Evolutionary conservation across 441 rosid genomes (phyloP).

Genomic region (Corymbia citriodora): DNA sequence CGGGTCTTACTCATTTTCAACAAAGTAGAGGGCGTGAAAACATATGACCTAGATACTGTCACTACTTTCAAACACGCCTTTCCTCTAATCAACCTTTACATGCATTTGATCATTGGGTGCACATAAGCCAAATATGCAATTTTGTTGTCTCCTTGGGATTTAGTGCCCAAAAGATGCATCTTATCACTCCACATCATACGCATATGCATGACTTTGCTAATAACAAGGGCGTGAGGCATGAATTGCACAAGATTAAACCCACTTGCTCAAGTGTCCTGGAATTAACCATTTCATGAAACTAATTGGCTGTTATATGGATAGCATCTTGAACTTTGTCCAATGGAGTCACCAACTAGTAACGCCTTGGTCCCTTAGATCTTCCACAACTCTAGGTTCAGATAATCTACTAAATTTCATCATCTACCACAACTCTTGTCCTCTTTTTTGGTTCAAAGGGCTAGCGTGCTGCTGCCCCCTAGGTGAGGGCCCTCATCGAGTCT

Average conservation of each 20-base stretch:
- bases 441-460: neutral
- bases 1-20: neutral
- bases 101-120: neutral
- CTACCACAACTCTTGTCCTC: neutral
- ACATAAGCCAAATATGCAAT: neutral
- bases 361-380: too few relatives aligned
- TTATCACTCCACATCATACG: neutral
- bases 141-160: neutral
- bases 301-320: neutral
- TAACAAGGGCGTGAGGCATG: neutral
- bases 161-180: neutral
- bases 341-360: too few relatives aligned
- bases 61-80: neutral
- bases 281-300: neutral
- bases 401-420: too few relatives aligned
- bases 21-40: neutral
- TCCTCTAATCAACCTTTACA: neutral
- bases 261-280: neutral
- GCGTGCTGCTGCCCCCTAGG: rapidly evolving
- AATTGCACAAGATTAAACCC: neutral
- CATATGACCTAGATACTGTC: rapidly evolving
- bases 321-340: neutral
- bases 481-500: rapidly evolving
- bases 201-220: neutral
- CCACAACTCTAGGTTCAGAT: too few relatives aligned